These are phyloP conservation scores for Whalleya microplaca DNA, from an alignment of 2,329 filamentous ascomycete species.

Conservation along the genomic window DNA sequence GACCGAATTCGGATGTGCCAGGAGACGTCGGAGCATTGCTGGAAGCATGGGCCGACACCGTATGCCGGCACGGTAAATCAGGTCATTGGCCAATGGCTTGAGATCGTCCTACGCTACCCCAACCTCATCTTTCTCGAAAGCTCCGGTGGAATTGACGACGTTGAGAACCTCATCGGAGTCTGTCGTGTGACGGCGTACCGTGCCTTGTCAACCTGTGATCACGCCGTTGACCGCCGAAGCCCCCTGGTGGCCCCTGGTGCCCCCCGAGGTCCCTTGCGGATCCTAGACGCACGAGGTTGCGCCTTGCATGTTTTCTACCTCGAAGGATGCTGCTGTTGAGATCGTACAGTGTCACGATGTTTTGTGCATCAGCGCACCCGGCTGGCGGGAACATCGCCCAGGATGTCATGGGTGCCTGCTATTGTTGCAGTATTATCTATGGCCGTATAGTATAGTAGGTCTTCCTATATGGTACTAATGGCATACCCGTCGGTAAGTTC, in stretches of 20 bases:
- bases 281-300: not conserved
- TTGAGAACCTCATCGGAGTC: slow-evolving; percentile 17
- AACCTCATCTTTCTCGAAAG: slow-evolving; percentile 26
- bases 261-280: not conserved
- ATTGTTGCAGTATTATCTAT: too few species aligned
- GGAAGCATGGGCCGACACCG: slow-evolving; percentile 33
- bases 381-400: not conserved
- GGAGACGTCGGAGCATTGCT: slow-evolving; percentile 24
- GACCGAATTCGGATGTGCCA: slow-evolving; percentile 28
- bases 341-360: not conserved
- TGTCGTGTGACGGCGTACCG: slow-evolving; percentile 25
- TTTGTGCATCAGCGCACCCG: not conserved
- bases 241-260: too few species aligned
- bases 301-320: not conserved
- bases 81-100: slow-evolving; percentile 39
- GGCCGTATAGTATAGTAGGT: not conserved
- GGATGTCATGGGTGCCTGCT: not conserved
- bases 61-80: slow-evolving; percentile 34
- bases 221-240: not conserved
- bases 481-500: not conserved
- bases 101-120: slow-evolving; percentile 36
- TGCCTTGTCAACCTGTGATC: slow-evolving; percentile 5
- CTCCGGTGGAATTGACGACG: slow-evolving; percentile 20
- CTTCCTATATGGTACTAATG: not conserved
- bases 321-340: not conserved